These are phyloP conservation scores for Venturia carpophila DNA, from an alignment of 2,329 filamentous ascomycete genomes.

Conservation along the genomic window DNA sequence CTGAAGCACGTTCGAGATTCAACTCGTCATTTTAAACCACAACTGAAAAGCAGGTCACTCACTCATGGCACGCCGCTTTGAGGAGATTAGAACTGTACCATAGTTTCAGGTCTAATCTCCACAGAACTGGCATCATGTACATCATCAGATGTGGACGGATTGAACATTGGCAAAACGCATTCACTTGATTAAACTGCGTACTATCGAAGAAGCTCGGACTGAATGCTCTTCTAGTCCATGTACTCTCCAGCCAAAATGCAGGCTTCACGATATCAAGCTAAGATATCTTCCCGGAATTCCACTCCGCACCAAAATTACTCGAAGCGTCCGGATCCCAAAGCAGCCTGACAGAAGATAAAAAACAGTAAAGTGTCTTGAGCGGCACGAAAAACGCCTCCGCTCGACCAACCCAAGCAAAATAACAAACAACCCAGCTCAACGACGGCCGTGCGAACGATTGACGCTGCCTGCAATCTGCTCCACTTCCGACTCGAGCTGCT, in stretches of 20 bases:
- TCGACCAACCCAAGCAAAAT: conserved; percentile 9
- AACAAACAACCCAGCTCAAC: conserved; percentile 47
- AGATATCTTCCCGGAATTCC: background rate
- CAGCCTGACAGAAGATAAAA: background rate
- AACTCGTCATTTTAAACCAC: background rate
- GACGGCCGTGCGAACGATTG: conserved; percentile 85
- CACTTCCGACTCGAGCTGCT: conserved; percentile 84
- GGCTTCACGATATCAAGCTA: background rate
- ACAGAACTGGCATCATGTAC: too few species aligned
- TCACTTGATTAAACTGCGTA: background rate
- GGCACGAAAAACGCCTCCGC: conserved; percentile 7
- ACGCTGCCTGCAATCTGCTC: conserved; percentile 86
- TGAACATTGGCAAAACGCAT: background rate
- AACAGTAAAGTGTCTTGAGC: conserved; percentile 4
- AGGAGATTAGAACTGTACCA: too few species aligned
- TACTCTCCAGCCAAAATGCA: background rate
- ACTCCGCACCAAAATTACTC: conserved; percentile 8
- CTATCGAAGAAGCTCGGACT: background rate
- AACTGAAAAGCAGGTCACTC: too few species aligned
- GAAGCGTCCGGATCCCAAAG: background rate
- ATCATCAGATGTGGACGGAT: background rate
- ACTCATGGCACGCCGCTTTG: too few species aligned
- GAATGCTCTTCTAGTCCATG: background rate
- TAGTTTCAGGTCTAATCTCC: too few species aligned
- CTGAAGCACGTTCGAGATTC: background rate